A percentile compares a stretch with the other conserved stretches of the same genome.
phyloP scores from a whole-genome alignment of 495 filamentous ascomycete genomes.

The Penicillium atrosanguineum region DNA sequence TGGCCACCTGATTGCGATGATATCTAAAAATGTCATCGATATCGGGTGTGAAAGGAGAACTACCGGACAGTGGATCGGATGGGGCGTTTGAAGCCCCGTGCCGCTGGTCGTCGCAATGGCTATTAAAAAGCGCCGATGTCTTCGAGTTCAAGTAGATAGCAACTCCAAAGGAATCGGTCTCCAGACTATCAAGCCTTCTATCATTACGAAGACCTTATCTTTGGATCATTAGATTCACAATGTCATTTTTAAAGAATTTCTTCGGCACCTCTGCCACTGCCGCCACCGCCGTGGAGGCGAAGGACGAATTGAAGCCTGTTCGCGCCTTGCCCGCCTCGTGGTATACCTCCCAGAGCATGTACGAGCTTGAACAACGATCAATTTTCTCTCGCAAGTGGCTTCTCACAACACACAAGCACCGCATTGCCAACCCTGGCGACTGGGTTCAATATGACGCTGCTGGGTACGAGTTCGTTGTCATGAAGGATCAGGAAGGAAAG shows the following conservation, averaged over 20 bases:
- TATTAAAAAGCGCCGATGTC: conserved; percentile 19
- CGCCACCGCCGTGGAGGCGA: conserved; percentile 6
- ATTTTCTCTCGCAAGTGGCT: conserved; percentile 51
- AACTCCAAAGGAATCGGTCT: background rate
- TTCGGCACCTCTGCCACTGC: conserved; percentile 22
- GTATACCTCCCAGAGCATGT: conserved; percentile 47
- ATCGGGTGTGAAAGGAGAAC: conserved; percentile 9
- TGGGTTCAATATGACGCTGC: conserved; percentile 44
- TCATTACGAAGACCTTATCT: conserved; percentile 8
- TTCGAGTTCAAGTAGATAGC: conserved; percentile 4
- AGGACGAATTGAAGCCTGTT: conserved; percentile 24
- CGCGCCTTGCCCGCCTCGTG: conserved; percentile 45
- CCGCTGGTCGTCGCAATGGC: conserved; percentile 7
- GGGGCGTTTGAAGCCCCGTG: conserved; percentile 4
- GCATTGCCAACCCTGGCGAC: conserved; percentile 44
- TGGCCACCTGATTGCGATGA: conserved; percentile 19
- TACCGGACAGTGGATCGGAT: conserved; percentile 10
- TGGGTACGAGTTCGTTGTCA: conserved; percentile 45
- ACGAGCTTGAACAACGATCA: conserved; percentile 44
- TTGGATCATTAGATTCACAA: conserved; percentile 9
- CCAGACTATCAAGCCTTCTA: background rate
- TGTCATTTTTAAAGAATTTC: conserved; percentile 32
- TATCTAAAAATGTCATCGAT: conserved; percentile 5
- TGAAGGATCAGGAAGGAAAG: conserved; percentile 37
- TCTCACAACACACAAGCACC: conserved; percentile 45